Base-by-base conservation (phyloP, 2,329 filamentous ascomycete genomes). In the Penicillium freii region DNA sequence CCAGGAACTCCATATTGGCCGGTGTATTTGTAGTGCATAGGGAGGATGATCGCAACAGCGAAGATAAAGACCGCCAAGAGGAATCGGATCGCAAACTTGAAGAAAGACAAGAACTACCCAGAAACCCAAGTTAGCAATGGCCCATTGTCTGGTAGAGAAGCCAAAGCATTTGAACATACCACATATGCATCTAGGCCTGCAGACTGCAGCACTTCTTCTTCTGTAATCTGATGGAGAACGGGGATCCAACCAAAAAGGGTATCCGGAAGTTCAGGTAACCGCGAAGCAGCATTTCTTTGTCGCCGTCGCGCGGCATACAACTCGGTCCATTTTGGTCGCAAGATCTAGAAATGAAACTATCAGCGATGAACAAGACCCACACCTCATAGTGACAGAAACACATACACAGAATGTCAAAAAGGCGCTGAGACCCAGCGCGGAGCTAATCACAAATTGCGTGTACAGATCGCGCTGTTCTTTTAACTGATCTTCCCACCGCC, bases 121-220 rank as follows among this genome's bases (percentile, higher is more conserved):
- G 7, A 19, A 4, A 21, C 2, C 2, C 8, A 36, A 15, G 21
- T 63, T 36, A 64, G 62, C 45, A 54, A 36, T 9, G 19, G 29
- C 36, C 29, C n/a, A 47, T 34, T 33, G n/a, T 34, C 42, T 27
- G 9, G 19, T 25, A 27, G 17, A 27, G 25, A 39, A 11, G 15
- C 21, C 42, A 21, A 50, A 21, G 25, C 42, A 25, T 29, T 23
- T 0, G 2, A 40, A 80, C 83, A 66, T 77, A 90, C 88, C 63
- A 97, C 94, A 77, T 91, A 99, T 50, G 94, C 94, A 78, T 99
- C 94, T 49, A 99, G 83, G 0, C 94, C 94, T 19, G 93, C 93
- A 21, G 92, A 93, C 17, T 89, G 87, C 52, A 99, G 81, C 4
- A 99, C 86, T 74, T 97, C 89, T 70, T 96, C 87, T 64, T 97